phyloP scores from a whole-genome alignment of 1,284 basidiomycete species.

The Apiotrichum akiyoshidainum region DNA sequence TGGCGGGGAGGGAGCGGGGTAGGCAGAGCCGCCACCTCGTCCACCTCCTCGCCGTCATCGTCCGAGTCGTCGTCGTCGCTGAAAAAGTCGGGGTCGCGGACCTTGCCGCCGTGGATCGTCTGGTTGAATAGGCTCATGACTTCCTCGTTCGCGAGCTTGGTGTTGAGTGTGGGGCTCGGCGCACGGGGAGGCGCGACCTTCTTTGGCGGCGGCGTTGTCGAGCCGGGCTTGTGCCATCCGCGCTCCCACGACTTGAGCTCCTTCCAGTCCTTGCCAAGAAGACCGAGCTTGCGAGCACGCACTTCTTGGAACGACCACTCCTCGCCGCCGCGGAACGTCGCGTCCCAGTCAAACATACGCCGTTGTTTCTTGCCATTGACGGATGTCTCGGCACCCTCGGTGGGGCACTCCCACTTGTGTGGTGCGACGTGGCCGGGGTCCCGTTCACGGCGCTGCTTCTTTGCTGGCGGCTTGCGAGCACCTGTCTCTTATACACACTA shows the following conservation, averaged over 20 bases:
- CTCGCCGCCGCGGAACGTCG: conserved; percentile 45
- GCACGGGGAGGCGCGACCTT: conserved; percentile 49
- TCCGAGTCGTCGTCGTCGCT: conserved; percentile 51
- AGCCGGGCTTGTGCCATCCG: conserved; percentile 45
- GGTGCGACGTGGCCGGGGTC: conserved; percentile 22
- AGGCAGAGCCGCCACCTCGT: conserved; percentile 31
- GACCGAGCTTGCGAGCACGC: conserved; percentile 45
- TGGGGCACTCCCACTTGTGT: conserved; percentile 40
- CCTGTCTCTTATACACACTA: too few relatives aligned
- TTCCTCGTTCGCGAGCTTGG: conserved; percentile 85
- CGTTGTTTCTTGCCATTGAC: conserved; percentile 46
- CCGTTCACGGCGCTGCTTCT: conserved; percentile 10
- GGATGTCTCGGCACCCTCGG: conserved; percentile 40
- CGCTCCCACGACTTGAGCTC: conserved; percentile 46
- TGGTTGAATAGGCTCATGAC: conserved; percentile 90
- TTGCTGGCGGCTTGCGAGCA: conserved; percentile 26
- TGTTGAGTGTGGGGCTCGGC: conserved; percentile 71
- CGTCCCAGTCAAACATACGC: conserved; percentile 50
- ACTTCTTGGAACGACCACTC: conserved; percentile 53
- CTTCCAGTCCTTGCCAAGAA: conserved; percentile 44
- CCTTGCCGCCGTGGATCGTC: conserved; percentile 57
- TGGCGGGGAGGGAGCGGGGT: conserved; percentile 40
- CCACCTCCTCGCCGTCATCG: conserved; percentile 35
- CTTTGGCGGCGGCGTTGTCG: conserved; percentile 38
- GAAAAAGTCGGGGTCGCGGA: conserved; percentile 38